Conservation (phyloP, 805 yeast species). For the Naumovozyma castellii region DNA sequence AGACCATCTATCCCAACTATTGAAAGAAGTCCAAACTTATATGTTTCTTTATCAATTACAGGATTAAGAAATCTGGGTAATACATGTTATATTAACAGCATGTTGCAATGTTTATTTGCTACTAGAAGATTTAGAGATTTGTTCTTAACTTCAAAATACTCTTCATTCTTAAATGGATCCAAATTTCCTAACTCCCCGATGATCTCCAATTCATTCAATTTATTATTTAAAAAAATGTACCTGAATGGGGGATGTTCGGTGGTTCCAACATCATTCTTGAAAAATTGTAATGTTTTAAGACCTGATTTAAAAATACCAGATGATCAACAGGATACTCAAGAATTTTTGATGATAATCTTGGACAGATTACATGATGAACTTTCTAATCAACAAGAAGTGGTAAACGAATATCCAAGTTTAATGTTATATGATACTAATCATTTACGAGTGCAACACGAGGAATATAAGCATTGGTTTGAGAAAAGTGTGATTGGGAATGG, state of each 20-base stretch:
- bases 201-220: constrained; percentile 40
- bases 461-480: constrained; percentile 55
- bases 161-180: constrained; percentile 33
- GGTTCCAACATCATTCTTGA: constrained; percentile 55
- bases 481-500: constrained; percentile 46
- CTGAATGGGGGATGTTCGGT: constrained; percentile 51
- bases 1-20: constrained; percentile 30
- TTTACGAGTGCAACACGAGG: constrained; percentile 31
- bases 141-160: constrained; percentile 39
- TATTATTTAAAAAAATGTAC: constrained; percentile 48
- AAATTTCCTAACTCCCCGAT: constrained; percentile 2
- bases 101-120: constrained; percentile 61
- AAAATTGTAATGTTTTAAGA: constrained; percentile 41
- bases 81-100: constrained; percentile 68
- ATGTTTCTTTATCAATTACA: constrained; percentile 41
- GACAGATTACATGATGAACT: constrained; percentile 65
- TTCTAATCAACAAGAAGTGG: constrained; percentile 32
- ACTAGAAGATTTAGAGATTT: constrained; percentile 40
- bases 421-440: constrained; percentile 27
- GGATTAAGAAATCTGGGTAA: constrained; percentile 62
- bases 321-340: constrained; percentile 79
- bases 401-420: constrained; percentile 32
- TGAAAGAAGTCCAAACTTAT: constrained; percentile 30
- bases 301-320: constrained; percentile 62
- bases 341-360: constrained; percentile 55